These are phyloP conservation scores for Pisolithus thermaeus DNA, from an alignment of 1,284 basidiomycete species.

Conservation along the genomic window DNA sequence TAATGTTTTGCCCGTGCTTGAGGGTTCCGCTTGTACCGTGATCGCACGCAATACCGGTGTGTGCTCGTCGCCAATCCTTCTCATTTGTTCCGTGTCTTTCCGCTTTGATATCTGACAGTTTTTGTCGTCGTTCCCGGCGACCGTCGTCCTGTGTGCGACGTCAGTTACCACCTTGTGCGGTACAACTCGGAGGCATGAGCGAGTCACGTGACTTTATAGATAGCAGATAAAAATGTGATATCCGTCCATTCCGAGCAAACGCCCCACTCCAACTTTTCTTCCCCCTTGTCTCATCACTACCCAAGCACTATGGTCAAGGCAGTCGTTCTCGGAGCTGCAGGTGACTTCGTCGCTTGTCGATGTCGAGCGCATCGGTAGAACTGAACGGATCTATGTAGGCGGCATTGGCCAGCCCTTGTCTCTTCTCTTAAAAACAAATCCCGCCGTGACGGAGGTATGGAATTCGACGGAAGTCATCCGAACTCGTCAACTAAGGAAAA, in stretches of 20 bases:
- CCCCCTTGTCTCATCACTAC: constrained; percentile 68
- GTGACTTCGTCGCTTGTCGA: constrained; percentile 32
- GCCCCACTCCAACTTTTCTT: constrained; percentile 26
- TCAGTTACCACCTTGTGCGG: neutral
- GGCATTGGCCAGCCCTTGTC: constrained; percentile 93
- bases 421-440: constrained; percentile 84
- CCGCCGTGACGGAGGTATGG: constrained; percentile 69
- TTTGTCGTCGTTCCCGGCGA: neutral
- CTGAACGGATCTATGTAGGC: constrained; percentile 36
- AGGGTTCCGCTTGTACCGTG: neutral
- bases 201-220: constrained; percentile 1
- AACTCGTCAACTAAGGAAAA: neutral
- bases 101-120: neutral
- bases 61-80: neutral
- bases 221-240: neutral
- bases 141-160: neutral
- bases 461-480: neutral
- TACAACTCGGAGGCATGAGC: neutral
- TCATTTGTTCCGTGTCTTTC: neutral
- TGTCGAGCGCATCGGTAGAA: neutral
- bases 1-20: too few relatives aligned
- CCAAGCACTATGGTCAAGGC: constrained; percentile 78
- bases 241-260: constrained; percentile 16
- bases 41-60: neutral
- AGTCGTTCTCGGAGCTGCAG: constrained; percentile 90